A percentile compares a stretch with the other conserved stretches of the same genome.
Conservation (phyloP, 768 basidiomycete species). For the Kondoa subrosea region DNA sequence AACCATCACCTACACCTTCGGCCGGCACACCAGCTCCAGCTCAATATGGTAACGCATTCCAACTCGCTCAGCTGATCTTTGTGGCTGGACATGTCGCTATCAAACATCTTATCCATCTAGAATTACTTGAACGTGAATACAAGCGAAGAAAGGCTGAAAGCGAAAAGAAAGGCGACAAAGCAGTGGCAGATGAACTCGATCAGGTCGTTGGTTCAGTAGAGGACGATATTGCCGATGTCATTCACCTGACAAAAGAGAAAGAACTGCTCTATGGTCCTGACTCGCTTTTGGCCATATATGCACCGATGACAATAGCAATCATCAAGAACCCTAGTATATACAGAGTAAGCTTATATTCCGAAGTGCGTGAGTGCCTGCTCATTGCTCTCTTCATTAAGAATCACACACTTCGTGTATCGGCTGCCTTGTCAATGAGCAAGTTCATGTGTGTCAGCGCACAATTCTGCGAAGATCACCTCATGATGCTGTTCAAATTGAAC, state of each 20-base stretch:
- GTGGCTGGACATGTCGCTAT: constrained; percentile 91
- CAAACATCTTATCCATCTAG: constrained; percentile 91
- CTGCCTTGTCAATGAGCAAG: constrained; percentile 78
- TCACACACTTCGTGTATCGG: constrained; percentile 64
- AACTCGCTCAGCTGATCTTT: constrained; percentile 82
- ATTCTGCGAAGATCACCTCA: constrained; percentile 81
- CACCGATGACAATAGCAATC: constrained; percentile 76
- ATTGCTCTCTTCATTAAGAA: constrained; percentile 41
- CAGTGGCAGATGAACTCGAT: constrained; percentile 61
- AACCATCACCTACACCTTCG: constrained; percentile 35
- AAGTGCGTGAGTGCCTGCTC: no score
- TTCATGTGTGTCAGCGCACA: constrained; percentile 86
- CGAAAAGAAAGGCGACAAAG: constrained; percentile 50
- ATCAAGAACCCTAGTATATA: constrained; percentile 79
- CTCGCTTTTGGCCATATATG: constrained; percentile 67
- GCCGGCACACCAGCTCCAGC: constrained; percentile 12
- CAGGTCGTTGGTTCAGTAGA: constrained; percentile 95
- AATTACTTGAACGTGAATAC: constrained; percentile 86
- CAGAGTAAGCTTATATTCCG: constrained; percentile 44
- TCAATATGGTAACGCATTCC: constrained; percentile 57
- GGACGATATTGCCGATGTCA: constrained; percentile 90
- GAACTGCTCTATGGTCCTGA: constrained; percentile 71
- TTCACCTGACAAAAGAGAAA: constrained; percentile 63
- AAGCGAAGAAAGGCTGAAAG: constrained; percentile 89
- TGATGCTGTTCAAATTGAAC: constrained; percentile 78